Conservation (phyloP, 257 asterid species). For the Scutellaria barbata region DNA sequence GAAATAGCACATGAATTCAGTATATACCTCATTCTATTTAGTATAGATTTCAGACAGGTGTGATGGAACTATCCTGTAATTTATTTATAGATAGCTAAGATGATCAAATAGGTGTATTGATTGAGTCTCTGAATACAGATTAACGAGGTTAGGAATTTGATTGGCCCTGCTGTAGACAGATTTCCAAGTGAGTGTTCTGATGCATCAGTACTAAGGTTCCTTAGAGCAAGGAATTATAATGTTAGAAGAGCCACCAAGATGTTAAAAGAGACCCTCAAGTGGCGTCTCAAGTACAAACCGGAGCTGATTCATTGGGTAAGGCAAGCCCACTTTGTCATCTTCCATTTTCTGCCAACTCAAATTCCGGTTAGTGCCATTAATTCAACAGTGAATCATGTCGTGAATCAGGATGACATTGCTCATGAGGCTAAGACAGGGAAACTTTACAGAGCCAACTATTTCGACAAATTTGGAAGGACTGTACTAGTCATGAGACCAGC, state of each 20-base stretch:
- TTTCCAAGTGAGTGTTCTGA: slow-evolving; percentile 51
- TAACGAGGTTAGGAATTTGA: slow-evolving; percentile 46
- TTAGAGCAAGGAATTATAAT: slow-evolving; percentile 66
- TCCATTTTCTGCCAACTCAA: too few relatives aligned
- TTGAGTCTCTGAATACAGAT: slow-evolving; percentile 44
- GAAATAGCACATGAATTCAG: too few relatives aligned
- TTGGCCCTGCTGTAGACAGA: slow-evolving; percentile 50
- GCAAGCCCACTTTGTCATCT: slow-evolving; percentile 18
- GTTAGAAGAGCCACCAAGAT: slow-evolving; percentile 57
- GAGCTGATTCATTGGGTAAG: slow-evolving; percentile 65
- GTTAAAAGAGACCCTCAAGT: slow-evolving; percentile 63
- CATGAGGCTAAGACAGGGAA: slow-evolving; percentile 61
- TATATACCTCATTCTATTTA: too few relatives aligned
- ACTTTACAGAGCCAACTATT: slow-evolving; percentile 58
- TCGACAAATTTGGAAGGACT: slow-evolving; percentile 60
- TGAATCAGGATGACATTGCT: slow-evolving; percentile 66
- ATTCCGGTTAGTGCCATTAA: too few relatives aligned
- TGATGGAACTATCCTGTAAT: too few relatives aligned
- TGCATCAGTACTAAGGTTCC: slow-evolving; percentile 56
- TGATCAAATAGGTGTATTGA: not conserved
- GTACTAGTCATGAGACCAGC: slow-evolving; percentile 71
- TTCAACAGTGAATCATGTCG: too few relatives aligned
- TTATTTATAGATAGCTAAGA: too few relatives aligned
- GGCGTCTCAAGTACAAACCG: slow-evolving; percentile 65
- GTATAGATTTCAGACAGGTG: too few relatives aligned